A percentile compares a stretch with the other conserved stretches of the same genome.
These are phyloP conservation scores for Tuber brumale DNA, from an alignment of 495 filamentous ascomycete genomes.

Conservation along the genomic window DNA sequence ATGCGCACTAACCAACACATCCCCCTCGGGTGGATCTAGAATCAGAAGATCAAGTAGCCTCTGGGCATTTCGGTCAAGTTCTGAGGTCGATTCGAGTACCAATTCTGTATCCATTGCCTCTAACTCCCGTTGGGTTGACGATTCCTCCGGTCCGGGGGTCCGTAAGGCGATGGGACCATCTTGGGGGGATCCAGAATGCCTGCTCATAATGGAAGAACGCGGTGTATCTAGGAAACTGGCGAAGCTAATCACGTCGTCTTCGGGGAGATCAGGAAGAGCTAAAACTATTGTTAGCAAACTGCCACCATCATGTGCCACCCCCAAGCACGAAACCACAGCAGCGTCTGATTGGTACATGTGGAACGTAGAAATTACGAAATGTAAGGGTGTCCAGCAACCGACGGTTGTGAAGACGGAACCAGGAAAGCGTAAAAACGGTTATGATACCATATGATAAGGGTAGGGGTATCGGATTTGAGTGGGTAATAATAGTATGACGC, in stretches of 20 bases:
- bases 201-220: neutral
- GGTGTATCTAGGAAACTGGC: neutral
- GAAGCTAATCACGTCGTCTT: neutral
- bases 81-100: slow-evolving; percentile 27
- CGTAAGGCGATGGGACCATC: neutral
- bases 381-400: neutral
- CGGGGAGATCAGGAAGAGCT: neutral
- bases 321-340: neutral
- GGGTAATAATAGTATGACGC: neutral
- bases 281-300: neutral
- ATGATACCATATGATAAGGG: neutral
- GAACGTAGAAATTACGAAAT: neutral
- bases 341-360: neutral
- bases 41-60: slow-evolving; percentile 29
- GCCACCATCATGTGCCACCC: neutral
- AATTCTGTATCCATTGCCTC: slow-evolving; percentile 27
- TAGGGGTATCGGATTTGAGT: neutral
- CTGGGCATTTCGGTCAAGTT: slow-evolving; percentile 17
- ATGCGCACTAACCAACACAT: slow-evolving; percentile 3
- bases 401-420: neutral
- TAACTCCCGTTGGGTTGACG: slow-evolving; percentile 22
- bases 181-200: neutral
- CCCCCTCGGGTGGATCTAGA: slow-evolving; percentile 11
- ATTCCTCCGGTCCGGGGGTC: slow-evolving; percentile 8
- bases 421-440: neutral